Conservation (phyloP, 73 alveolate species). For the Paramecium primaurelia region DNA sequence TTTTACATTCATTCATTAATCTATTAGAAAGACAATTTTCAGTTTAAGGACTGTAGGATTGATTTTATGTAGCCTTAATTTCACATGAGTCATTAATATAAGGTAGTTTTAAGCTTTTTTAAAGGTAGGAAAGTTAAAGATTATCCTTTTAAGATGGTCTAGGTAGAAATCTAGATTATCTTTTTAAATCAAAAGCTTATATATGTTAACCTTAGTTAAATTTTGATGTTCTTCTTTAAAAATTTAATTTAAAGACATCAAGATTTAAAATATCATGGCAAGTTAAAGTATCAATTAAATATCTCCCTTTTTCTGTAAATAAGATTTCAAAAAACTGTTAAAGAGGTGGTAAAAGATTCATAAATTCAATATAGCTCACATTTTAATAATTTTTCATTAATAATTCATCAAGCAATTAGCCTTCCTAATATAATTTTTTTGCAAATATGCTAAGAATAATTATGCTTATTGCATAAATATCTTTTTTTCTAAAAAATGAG, state of each 20-base stretch:
- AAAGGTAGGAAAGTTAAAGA: not conserved
- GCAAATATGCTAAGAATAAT: not conserved
- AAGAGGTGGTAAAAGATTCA: not conserved
- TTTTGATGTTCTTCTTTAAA: conserved; percentile 1
- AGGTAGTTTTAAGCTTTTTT: not conserved
- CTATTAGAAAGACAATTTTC: not conserved
- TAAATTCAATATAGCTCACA: not conserved
- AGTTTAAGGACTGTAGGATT: not conserved
- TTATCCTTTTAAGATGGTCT: not conserved
- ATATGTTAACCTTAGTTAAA: not conserved
- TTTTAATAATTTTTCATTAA: not conserved
- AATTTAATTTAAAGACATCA: not conserved
- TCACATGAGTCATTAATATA: not conserved
- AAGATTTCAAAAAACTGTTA: not conserved
- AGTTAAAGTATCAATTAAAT: not conserved
- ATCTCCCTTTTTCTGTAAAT: not conserved
- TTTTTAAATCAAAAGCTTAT: not conserved
- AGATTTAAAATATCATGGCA: not conserved
- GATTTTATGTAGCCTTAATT: not conserved
- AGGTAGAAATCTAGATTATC: not conserved
- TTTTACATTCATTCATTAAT: not conserved
- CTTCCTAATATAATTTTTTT: not conserved
- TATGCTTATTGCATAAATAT: not conserved
- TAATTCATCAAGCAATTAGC: not conserved
- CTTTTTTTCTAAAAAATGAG: not conserved